These are phyloP conservation scores for Cinnamomum micranthum DNA, from an alignment of 164 flowering plant genomes.

Conservation along the genomic window DNA sequence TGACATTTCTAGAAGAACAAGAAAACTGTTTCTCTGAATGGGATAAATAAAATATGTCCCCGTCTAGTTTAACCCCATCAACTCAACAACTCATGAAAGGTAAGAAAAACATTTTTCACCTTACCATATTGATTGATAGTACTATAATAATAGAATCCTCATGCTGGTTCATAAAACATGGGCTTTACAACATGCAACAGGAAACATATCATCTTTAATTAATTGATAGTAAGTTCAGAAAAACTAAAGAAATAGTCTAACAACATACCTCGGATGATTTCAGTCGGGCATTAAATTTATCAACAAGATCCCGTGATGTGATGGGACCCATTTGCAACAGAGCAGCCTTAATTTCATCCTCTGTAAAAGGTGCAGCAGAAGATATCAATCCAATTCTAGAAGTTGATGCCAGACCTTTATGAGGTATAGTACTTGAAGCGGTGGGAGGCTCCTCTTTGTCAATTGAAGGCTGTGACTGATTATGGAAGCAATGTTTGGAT, in stretches of 20 bases:
- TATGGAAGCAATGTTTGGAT: neutral
- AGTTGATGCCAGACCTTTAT: slow-evolving; percentile 35
- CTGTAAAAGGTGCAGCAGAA: slow-evolving; percentile 66
- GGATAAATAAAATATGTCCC: too few species aligned
- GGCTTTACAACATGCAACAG: neutral
- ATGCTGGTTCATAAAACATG: too few species aligned
- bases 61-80: too few species aligned
- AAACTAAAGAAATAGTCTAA: neutral
- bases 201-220: neutral
- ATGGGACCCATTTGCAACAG: slow-evolving; percentile 61
- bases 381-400: slow-evolving; percentile 33
- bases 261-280: slow-evolving; percentile 60
- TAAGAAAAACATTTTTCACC: too few species aligned
- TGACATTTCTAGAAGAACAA: too few species aligned
- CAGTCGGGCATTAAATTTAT: slow-evolving; percentile 66
- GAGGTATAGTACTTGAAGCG: slow-evolving; percentile 30
- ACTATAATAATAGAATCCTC: too few species aligned
- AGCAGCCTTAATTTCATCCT: slow-evolving; percentile 85
- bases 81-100: too few species aligned
- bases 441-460: slow-evolving; percentile 45
- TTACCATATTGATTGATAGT: too few species aligned
- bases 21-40: too few species aligned
- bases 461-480: slow-evolving; percentile 41
- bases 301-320: slow-evolving; percentile 87
- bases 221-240: neutral